A percentile compares a stretch with the other conserved stretches of the same genome.
Conservation (phyloP, 495 filamentous ascomycete species). For the Chaetomidium leptoderma region DNA sequence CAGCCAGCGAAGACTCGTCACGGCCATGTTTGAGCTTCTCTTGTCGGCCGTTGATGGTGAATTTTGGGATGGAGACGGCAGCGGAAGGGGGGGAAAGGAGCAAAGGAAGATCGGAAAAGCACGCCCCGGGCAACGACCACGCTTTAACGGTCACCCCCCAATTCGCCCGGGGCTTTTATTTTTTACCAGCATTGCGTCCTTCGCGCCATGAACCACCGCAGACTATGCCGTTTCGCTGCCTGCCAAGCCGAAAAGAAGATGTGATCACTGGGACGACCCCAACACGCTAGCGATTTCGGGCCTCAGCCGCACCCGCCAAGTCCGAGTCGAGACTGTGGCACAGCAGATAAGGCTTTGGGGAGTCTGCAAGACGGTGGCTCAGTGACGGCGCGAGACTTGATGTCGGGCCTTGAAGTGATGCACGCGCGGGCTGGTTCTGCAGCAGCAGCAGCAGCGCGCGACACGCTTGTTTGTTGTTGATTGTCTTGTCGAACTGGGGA, state of each 20-base stretch:
- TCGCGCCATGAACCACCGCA: background rate
- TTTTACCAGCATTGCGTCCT: background rate
- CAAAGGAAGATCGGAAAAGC: background rate
- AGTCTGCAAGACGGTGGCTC: background rate
- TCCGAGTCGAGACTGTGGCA: background rate
- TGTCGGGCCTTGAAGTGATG: background rate
- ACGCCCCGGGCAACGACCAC: background rate
- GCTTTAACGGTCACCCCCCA: background rate
- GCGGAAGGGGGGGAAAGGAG: constrained; percentile 1
- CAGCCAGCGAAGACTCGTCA: constrained; percentile 12
- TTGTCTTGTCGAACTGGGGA: no score
- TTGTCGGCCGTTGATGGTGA: background rate
- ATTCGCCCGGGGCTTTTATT: no score
- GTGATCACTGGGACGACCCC: background rate
- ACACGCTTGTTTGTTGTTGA: no score
- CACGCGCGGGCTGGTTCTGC: no score
- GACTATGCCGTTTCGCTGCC: constrained; percentile 6
- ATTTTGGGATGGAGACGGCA: background rate
- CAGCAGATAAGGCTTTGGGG: background rate
- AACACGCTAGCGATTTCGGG: constrained; percentile 3
- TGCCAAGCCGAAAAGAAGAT: background rate
- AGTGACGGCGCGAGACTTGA: background rate
- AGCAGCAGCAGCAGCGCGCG: no score
- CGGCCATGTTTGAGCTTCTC: constrained; percentile 11
- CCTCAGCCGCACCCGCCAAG: constrained; percentile 11